Evolutionary conservation across 225 moss, liverwort and hornwort species (phyloP).

Genomic region (Antitrichia curtipendula): DNA sequence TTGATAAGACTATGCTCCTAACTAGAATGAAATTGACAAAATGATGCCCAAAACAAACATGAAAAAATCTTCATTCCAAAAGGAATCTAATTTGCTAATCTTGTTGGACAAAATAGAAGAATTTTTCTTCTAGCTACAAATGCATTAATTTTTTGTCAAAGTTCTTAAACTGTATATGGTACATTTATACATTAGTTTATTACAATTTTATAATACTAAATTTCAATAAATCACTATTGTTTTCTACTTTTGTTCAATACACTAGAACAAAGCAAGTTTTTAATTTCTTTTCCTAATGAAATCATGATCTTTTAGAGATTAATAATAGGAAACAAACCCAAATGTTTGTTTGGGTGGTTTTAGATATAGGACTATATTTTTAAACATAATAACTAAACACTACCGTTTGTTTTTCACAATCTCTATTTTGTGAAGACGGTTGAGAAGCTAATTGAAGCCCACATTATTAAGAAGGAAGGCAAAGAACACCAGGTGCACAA

Average conservation of each 20-base stretch:
- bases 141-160: neutral
- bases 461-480: neutral
- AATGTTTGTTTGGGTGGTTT: no score
- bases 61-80: neutral
- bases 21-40: neutral
- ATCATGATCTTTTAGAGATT: no score
- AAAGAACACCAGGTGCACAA: rapidly evolving
- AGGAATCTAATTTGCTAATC: neutral
- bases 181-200: neutral
- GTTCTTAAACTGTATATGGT: neutral
- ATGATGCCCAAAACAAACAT: neutral
- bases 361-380: neutral
- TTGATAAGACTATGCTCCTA: neutral
- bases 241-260: neutral
- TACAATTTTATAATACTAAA: neutral
- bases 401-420: neutral
- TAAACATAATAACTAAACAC: neutral
- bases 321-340: rapidly evolving
- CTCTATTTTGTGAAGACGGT: neutral
- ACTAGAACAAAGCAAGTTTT: rapidly evolving
- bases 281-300: neutral
- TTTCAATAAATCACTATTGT: neutral
- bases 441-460: neutral
- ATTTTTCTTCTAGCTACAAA: neutral
- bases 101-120: neutral